phyloP scores from a whole-genome alignment of 495 filamentous ascomycete species.

The Penicillium antarcticum region DNA sequence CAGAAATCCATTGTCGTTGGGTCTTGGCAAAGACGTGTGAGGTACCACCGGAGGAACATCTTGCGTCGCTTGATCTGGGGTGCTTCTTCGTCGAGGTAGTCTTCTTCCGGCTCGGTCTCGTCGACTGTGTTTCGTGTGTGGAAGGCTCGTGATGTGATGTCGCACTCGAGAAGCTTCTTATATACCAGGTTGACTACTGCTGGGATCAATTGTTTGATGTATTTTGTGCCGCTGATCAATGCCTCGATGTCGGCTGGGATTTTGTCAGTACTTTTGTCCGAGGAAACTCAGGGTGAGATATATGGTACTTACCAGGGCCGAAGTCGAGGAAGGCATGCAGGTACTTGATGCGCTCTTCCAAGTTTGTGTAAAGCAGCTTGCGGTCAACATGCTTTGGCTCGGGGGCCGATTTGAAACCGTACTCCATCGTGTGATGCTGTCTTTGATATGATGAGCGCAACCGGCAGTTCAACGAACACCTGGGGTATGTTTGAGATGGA shows the following conservation, averaged over 20 bases:
- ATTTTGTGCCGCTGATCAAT: conserved; percentile 60
- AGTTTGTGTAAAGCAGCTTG: conserved; percentile 62
- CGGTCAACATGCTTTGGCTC: conserved; percentile 59
- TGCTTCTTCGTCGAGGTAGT: conserved; percentile 56
- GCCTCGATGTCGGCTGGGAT: conserved; percentile 63
- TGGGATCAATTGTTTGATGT: conserved; percentile 72
- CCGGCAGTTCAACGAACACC: background rate
- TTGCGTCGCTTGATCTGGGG: conserved; percentile 73
- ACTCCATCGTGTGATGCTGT: conserved; percentile 17
- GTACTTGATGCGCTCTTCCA: conserved; percentile 66
- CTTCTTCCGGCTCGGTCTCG: conserved; percentile 56
- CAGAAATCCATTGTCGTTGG: conserved; percentile 71
- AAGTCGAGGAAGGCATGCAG: conserved; percentile 73
- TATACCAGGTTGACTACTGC: conserved; percentile 70
- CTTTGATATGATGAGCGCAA: background rate
- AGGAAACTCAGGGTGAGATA: background rate
- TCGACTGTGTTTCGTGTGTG: conserved; percentile 62
- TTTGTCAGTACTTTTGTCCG: background rate
- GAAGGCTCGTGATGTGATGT: conserved; percentile 72
- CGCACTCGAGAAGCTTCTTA: conserved; percentile 66
- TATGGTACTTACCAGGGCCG: conserved; percentile 50
- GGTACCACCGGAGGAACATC: conserved; percentile 70
- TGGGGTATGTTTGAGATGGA: background rate
- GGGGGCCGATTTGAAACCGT: conserved; percentile 11
- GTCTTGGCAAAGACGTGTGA: conserved; percentile 66